Base-by-base conservation (phyloP, 352 stramenopile species). In the Phytophthora sp. region DNA sequence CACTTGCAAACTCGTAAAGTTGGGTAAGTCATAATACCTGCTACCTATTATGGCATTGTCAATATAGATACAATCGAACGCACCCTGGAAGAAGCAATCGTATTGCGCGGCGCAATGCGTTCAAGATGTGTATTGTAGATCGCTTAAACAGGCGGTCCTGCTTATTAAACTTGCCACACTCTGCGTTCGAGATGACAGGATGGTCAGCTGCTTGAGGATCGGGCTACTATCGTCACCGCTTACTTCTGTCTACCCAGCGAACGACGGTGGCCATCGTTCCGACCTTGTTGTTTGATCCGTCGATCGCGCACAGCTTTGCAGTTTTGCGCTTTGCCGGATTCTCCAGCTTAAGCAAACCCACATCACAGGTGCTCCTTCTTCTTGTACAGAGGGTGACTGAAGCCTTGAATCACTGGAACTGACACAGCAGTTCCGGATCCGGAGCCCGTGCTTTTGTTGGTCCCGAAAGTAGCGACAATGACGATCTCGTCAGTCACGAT, bases 281-380 rank as follows among this genome's bases (percentile, higher is more conserved):
- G 10, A 77, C 65, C 38, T 76, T 68, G 57, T 83, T 81, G 62
- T 79, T 56, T 17, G 72, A 80, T n/a, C 74, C 77, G 30, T 88
- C 76, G 10, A 24, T 20, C 11, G 55, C 67, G 18, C 64, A 76
- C 8, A 87, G 30, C 35, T 72, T 66, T 5, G 87, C 69, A 13
- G 61, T 66, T 54, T 55, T 70, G 37, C 62, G 32, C 1, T 62
- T 74, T 18, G 73, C 69, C 18, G 72, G 63, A 12, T 61, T 73
- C 65, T 76, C 49, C 4, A 89, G 72, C 62, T 88, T 87, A 38
- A 89, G 68, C 27, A 89, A 48, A 10, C 77, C 79, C 8, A 88
- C 59, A 27, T 90, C 81, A 77, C 10, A 74, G 21, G 24, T 77
- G 69, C 12, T 49, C 3, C 11, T 69, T 70, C 58, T 76, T 76